Conservation (phyloP, 148 eudicot species). For the Tetragonia tetragonoides region DNA sequence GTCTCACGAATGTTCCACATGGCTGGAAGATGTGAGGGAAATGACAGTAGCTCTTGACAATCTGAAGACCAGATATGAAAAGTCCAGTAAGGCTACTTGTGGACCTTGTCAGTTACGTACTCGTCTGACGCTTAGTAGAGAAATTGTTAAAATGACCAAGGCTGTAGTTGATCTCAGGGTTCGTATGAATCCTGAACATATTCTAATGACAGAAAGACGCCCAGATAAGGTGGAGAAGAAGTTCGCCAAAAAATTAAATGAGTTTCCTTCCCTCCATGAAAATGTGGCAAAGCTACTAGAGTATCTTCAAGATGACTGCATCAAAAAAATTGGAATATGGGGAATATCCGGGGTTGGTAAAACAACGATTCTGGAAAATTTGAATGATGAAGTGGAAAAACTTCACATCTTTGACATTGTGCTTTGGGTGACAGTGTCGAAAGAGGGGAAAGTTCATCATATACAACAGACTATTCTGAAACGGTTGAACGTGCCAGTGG, state of each 20-base stretch:
- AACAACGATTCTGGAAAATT: constrained; percentile 20
- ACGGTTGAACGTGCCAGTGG: constrained; percentile 10
- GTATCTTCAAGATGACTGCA: constrained; percentile 18
- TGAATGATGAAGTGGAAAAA: constrained; percentile 17
- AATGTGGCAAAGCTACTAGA: constrained; percentile 20
- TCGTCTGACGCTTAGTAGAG: constrained; percentile 22
- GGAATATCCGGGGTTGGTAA: constrained; percentile 34
- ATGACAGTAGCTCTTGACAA: neutral
- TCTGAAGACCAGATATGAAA: constrained; percentile 17
- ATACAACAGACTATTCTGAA: constrained; percentile 23
- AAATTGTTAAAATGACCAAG: constrained; percentile 13
- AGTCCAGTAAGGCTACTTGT: constrained; percentile 10
- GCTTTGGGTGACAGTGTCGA: constrained; percentile 24
- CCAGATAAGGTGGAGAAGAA: constrained; percentile 13
- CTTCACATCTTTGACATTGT: constrained; percentile 22
- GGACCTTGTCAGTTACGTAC: constrained; percentile 6
- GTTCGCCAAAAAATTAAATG: constrained; percentile 8
- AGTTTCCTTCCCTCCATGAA: constrained; percentile 19
- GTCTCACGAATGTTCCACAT: constrained; percentile 18
- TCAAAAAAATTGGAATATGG: constrained; percentile 26
- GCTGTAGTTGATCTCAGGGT: constrained; percentile 12
- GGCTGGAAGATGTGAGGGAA: constrained; percentile 15
- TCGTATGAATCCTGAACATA: constrained; percentile 7
- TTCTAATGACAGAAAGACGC: constrained; percentile 10
- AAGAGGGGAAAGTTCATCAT: constrained; percentile 1